These are phyloP conservation scores for Aeschynomene evenia DNA, from an alignment of 306 rosid species.

Conservation along the genomic window DNA sequence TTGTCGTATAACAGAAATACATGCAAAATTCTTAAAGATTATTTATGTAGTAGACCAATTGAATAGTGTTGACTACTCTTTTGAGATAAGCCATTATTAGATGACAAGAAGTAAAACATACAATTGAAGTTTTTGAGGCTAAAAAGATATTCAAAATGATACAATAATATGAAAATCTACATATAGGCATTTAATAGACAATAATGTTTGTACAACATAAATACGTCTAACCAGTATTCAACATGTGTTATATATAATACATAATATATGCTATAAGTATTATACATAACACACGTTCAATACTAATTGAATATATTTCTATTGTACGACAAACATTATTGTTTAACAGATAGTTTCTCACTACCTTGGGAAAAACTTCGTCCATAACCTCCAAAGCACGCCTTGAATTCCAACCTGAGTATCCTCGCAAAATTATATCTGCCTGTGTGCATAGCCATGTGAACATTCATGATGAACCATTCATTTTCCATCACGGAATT, in stretches of 20 bases:
- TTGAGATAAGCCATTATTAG: background rate
- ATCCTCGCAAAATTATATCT: constrained; percentile 68
- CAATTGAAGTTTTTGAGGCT: background rate
- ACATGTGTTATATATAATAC: too few species aligned
- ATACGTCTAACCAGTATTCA: too few species aligned
- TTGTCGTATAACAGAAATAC: too few species aligned
- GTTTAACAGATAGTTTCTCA: background rate
- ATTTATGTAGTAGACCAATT: background rate
- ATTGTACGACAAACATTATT: too few species aligned
- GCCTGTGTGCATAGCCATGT: constrained; percentile 51
- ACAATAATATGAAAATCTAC: background rate
- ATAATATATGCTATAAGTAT: too few species aligned
- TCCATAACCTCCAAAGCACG: constrained; percentile 67
- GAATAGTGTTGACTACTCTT: background rate
- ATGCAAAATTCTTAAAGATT: background rate
- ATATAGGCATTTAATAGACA: too few species aligned
- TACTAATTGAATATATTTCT: too few species aligned
- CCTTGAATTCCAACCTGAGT: constrained; percentile 84
- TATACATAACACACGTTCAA: too few species aligned
- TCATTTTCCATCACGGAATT: background rate
- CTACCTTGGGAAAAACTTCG: constrained; percentile 73
- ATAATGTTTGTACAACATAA: too few species aligned
- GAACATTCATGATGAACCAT: background rate
- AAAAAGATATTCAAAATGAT: background rate
- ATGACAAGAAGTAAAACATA: background rate